Conservation (phyloP, 495 filamentous ascomycete species). For the Penicillium mononematosum region DNA sequence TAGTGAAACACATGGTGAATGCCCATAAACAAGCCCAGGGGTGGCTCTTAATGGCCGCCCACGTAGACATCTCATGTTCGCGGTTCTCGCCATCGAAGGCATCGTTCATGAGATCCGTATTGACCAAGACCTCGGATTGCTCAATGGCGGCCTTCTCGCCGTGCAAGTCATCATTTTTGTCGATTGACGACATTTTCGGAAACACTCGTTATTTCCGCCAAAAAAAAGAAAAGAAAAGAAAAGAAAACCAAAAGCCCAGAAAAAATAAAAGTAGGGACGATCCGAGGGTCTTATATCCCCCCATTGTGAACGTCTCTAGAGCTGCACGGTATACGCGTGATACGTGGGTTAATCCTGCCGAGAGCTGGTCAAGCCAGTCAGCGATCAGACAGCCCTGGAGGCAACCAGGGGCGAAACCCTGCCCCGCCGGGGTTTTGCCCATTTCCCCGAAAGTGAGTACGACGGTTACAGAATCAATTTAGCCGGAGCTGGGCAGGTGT, state of each 20-base stretch:
- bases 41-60: conserved; percentile 39
- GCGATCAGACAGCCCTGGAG: background rate
- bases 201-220: background rate
- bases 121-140: conserved; percentile 29
- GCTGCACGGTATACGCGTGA: background rate
- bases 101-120: conserved; percentile 34
- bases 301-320: background rate
- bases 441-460: background rate
- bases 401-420: background rate
- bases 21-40: conserved; percentile 51
- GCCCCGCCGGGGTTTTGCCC: conserved; percentile 10
- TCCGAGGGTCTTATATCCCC: background rate
- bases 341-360: conserved; percentile 7
- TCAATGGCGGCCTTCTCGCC: conserved; percentile 23
- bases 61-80: conserved; percentile 33
- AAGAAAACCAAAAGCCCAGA: background rate
- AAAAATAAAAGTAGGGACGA: background rate
- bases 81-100: conserved; percentile 35
- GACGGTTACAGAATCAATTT: background rate
- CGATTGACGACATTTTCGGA: conserved; percentile 1
- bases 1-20: conserved; percentile 44
- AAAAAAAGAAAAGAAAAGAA: background rate
- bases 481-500: background rate
- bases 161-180: conserved; percentile 7
- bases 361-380: background rate